Evolutionary conservation across 2,329 filamentous ascomycete genomes (phyloP).

Genomic region (Aulographum hederae): DNA sequence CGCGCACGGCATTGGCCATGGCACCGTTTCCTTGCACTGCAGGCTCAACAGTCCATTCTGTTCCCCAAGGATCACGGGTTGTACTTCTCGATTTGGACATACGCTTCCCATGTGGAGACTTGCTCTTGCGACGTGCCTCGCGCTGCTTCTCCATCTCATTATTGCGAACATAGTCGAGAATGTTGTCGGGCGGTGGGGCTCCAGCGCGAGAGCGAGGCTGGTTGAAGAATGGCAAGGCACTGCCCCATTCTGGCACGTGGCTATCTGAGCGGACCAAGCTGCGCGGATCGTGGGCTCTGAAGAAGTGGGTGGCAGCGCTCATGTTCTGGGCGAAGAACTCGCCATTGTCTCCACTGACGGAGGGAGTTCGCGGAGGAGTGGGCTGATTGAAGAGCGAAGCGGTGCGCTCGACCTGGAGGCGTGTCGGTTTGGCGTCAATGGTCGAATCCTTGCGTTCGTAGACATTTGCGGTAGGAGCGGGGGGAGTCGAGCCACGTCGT

Average conservation of each 20-base stretch:
- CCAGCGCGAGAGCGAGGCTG: constrained; percentile 63
- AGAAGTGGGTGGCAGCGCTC: constrained; percentile 35
- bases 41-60: constrained; percentile 65
- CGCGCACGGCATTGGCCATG: constrained; percentile 71
- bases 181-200: constrained; percentile 55
- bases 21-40: constrained; percentile 88
- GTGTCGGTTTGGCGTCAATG: constrained; percentile 12
- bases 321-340: constrained; percentile 27
- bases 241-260: constrained; percentile 60
- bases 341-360: constrained; percentile 17
- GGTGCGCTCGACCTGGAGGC: constrained; percentile 2
- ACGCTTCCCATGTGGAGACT: constrained; percentile 7
- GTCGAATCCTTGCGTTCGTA: constrained; percentile 30
- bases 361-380: constrained; percentile 24
- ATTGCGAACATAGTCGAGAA: constrained; percentile 47
- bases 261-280: constrained; percentile 53
- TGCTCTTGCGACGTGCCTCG: constrained; percentile 8
- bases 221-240: constrained; percentile 40
- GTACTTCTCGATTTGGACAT: constrained; percentile 12
- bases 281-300: constrained; percentile 26
- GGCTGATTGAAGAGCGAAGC: constrained; percentile 21
- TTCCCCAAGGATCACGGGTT: constrained; percentile 36
- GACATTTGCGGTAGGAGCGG: constrained; percentile 15
- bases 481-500: constrained; percentile 9
- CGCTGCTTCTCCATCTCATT: constrained; percentile 15